Base-by-base conservation (phyloP, 768 basidiomycete species). In the Pleurotus platypus region DNA sequence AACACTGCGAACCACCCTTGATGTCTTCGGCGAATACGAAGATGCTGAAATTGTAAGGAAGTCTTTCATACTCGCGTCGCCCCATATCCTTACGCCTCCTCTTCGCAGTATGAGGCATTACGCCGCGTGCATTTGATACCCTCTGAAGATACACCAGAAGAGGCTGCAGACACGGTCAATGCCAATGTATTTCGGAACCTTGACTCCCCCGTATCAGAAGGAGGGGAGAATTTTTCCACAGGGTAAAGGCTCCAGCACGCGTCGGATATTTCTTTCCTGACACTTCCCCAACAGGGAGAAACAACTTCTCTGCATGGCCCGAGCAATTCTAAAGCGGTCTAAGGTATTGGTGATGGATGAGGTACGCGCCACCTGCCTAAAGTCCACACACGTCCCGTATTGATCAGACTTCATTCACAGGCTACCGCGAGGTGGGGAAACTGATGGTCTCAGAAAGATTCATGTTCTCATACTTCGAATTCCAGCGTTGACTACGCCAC, bases 201-300 rank as follows among this genome's bases (percentile, higher is more conserved):
- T 5, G 89, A 92, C 59, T 87, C 85, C 0, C 62, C 78, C 6
- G 88, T 92, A 2, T 86, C 87, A 1, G 92, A 94, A 72, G 90
- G 89, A 1, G 91, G 90, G 15, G 93, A 95, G 16, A 95, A 94
- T 72, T 94, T 94, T 67, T 92, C 89, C 0, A 88, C 89, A 5
- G 90, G 89, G 87, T 89, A 57, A 46, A 78, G 66, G 2, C 35
- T n/a, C 13, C 15, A 15, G 8, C 39, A 9, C 26, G 53, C 43
- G 24, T 26, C 5, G 24, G 5, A 26, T 26, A 26, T 26, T 26
- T 26, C 24, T 26, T 26, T 37, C 49, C 5, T 24, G 9, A 54
- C 26, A 40, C 48, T 51, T 27, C 39, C 37, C 27, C 12, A 49
- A 9, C 45, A 85, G 84, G 13, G 86, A 90, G 70, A 90, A 89